A percentile compares a stretch with the other conserved stretches of the same genome.
Evolutionary conservation across 345 rosid genomes (phyloP).

Genomic region (Sonneratia alba): DNA sequence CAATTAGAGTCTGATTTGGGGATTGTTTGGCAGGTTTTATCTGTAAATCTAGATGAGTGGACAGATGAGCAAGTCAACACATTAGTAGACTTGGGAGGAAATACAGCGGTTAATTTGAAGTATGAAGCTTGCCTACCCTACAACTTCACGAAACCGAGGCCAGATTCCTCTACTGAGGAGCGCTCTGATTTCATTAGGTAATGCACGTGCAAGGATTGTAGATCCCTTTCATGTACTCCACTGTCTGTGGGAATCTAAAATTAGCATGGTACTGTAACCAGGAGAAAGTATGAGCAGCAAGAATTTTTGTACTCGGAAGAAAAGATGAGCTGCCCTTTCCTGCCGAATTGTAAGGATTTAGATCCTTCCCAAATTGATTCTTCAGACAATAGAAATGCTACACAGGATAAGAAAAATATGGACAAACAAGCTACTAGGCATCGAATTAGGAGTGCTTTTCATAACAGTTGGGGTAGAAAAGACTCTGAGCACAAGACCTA

Average conservation of each 20-base stretch:
- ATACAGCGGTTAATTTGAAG: constrained; percentile 53
- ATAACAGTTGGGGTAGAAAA: constrained; percentile 87
- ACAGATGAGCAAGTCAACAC: constrained; percentile 75
- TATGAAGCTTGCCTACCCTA: constrained; percentile 67
- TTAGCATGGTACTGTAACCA: neutral
- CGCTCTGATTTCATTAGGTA: constrained; percentile 79
- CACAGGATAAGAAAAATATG: constrained; percentile 28
- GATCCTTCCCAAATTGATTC: constrained; percentile 15
- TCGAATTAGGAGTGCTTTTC: constrained; percentile 68
- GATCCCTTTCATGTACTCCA: neutral
- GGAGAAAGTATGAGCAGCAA: constrained; percentile 50
- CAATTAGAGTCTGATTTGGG: neutral
- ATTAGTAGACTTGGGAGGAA: constrained; percentile 65
- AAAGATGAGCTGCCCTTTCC: constrained; percentile 26
- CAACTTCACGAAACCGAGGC: constrained; percentile 53
- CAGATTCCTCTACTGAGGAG: constrained; percentile 69
- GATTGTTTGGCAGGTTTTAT: constrained; percentile 51
- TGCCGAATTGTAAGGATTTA: constrained; percentile 18
- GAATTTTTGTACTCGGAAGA: constrained; percentile 46
- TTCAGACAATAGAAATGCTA: too few relatives aligned
- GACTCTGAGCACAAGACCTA: constrained; percentile 50
- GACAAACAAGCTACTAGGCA: constrained; percentile 53
- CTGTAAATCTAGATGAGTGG: constrained; percentile 93
- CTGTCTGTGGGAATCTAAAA: neutral
- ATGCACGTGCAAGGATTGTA: constrained; percentile 10